Percentiles rank a stretch among this genome's conserved stretches.
phyloP scores from a whole-genome alignment of 2,329 filamentous ascomycete species.

The Penicillium sp. region DNA sequence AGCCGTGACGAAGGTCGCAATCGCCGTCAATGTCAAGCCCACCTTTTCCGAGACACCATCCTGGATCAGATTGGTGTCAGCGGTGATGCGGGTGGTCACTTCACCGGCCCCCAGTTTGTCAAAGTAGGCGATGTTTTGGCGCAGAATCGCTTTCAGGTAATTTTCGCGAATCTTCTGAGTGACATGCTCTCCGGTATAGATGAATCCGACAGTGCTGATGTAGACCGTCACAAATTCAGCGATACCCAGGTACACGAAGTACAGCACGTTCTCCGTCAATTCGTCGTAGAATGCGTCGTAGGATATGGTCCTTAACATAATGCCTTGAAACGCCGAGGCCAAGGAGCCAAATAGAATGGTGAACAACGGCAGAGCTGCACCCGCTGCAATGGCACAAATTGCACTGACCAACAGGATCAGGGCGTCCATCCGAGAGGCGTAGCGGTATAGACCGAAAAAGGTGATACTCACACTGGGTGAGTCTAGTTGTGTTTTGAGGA shows the following conservation, averaged over 20 bases:
- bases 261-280: slow-evolving; percentile 62
- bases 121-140: slow-evolving; percentile 87
- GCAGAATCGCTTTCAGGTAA: slow-evolving; percentile 77
- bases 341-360: slow-evolving; percentile 72
- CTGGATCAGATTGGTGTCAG: slow-evolving; percentile 88
- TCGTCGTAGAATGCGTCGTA: slow-evolving; percentile 55
- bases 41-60: slow-evolving; percentile 92
- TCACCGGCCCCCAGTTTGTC: slow-evolving; percentile 90
- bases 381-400: slow-evolving; percentile 63
- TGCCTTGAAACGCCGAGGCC: slow-evolving; percentile 63
- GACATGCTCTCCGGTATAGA: slow-evolving; percentile 77
- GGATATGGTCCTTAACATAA: slow-evolving; percentile 47
- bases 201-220: slow-evolving; percentile 78
- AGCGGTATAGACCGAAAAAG: slow-evolving; percentile 62
- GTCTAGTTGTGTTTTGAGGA: slow-evolving; percentile 63
- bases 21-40: slow-evolving; percentile 65
- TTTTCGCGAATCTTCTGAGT: slow-evolving; percentile 71
- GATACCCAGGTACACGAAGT: slow-evolving; percentile 79
- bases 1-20: slow-evolving; percentile 78
- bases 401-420: slow-evolving; percentile 57
- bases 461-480: slow-evolving; percentile 59
- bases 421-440: slow-evolving; percentile 60
- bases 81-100: slow-evolving; percentile 88
- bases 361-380: slow-evolving; percentile 72
- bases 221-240: slow-evolving; percentile 74